Evolutionary conservation across 371 early-diverging fungal genomes (phyloP).

Genomic region (Mortierella sp.): DNA sequence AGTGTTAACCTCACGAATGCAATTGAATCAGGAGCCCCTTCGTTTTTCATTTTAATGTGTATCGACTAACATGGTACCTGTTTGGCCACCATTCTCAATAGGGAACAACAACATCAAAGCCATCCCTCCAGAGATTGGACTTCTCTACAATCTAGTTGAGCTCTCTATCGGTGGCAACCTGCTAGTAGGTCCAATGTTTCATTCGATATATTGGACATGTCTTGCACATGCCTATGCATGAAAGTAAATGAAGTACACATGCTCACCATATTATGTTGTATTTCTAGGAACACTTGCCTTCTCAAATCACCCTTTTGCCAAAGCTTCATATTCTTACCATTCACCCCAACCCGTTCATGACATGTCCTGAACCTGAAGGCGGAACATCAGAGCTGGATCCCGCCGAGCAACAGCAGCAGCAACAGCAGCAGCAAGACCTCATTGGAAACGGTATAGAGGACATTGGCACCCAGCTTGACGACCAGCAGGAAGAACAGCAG

Average conservation of each 20-base stretch:
- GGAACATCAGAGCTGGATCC: neutral
- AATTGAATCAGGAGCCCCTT: neutral
- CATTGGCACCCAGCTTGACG: neutral
- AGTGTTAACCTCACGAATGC: constrained; percentile 14
- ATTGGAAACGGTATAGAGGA: neutral
- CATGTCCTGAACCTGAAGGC: constrained; percentile 10
- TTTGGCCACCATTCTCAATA: constrained; percentile 17
- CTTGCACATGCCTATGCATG: neutral
- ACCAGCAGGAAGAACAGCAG: neutral
- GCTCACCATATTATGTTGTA: neutral
- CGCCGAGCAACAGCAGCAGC: neutral
- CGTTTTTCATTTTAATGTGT: neutral
- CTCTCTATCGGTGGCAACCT: constrained; percentile 72
- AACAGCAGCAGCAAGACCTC: neutral
- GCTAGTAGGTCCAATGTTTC: constrained; percentile 52
- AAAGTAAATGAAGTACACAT: neutral
- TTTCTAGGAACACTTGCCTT: constrained; percentile 38
- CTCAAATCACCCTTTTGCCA: constrained; percentile 39
- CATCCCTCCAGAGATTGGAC: constrained; percentile 70
- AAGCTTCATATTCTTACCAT: constrained; percentile 50
- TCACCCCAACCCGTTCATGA: constrained; percentile 50
- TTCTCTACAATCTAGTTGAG: constrained; percentile 69
- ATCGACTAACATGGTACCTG: neutral
- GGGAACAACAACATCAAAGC: constrained; percentile 64
- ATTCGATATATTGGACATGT: neutral